A percentile compares a stretch with the other conserved stretches of the same genome.
phyloP scores from a whole-genome alignment of 179 eudicot genomes.

The Beta lomatogona region DNA sequence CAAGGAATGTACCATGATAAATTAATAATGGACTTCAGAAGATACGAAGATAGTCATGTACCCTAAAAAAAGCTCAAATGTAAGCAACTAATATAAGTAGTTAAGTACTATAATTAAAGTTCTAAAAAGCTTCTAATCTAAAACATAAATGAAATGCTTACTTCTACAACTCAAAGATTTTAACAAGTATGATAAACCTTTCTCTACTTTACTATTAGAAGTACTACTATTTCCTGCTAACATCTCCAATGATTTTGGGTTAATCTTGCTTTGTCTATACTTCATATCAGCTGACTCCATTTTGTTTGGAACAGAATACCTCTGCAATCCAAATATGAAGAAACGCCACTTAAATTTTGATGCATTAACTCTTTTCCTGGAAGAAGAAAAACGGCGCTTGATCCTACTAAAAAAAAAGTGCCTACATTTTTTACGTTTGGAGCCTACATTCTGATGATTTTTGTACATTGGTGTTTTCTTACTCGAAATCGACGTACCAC shows the following conservation, averaged over 20 bases:
- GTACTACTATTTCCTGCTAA: slow-evolving; percentile 17
- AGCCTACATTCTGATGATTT: background rate
- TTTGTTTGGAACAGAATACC: slow-evolving; percentile 9
- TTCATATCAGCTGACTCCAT: slow-evolving; percentile 29
- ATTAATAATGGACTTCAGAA: too few species aligned
- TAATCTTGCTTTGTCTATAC: slow-evolving; percentile 24
- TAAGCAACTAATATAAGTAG: too few species aligned
- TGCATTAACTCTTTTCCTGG: background rate
- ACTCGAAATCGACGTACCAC: slow-evolving; percentile 27
- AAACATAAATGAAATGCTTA: slow-evolving; percentile 6
- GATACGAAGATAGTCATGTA: too few species aligned
- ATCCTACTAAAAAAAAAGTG: background rate
- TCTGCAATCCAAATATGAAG: slow-evolving; percentile 26
- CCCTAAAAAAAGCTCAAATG: too few species aligned
- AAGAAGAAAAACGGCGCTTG: background rate
- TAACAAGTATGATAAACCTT: slow-evolving; percentile 22
- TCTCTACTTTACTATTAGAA: slow-evolving; percentile 15
- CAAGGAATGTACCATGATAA: too few species aligned
- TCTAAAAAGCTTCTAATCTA: slow-evolving; percentile 13
- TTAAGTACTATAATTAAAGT: too few species aligned
- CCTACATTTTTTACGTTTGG: background rate
- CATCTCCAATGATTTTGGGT: slow-evolving; percentile 26
- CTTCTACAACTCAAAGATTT: slow-evolving; percentile 34
- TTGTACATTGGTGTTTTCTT: slow-evolving; percentile 13
- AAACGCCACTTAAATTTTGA: slow-evolving; percentile 28